Percentiles rank a stretch among this genome's conserved stretches.
These are phyloP conservation scores for Pestalotiopsis sp. DNA, from an alignment of 2,329 filamentous ascomycete genomes.

Conservation along the genomic window DNA sequence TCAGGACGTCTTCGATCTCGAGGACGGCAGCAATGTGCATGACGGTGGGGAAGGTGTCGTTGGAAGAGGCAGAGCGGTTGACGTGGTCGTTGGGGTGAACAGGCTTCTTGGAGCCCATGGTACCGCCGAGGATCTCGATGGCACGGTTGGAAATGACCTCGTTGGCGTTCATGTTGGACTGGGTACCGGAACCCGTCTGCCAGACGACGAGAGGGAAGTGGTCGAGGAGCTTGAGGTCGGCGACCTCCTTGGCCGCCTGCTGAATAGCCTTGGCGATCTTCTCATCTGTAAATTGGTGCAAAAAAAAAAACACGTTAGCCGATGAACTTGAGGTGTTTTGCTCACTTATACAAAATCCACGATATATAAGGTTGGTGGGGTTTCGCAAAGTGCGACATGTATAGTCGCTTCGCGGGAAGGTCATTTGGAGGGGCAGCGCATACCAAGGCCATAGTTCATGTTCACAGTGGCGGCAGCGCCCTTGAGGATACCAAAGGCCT, in stretches of 20 bases:
- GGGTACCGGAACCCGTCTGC: conserved; percentile 98
- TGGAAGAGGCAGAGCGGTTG: conserved; percentile 98
- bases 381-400: neutral
- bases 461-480: conserved; percentile 95
- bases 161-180: conserved; percentile 99
- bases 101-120: conserved; percentile 95
- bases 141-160: conserved; percentile 99
- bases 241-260: conserved; percentile 90
- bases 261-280: conserved; percentile 91
- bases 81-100: conserved; percentile 99
- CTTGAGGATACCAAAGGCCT: conserved; percentile 96
- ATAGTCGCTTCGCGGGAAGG: neutral
- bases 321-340: neutral
- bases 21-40: conserved; percentile 99
- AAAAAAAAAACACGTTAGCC: conserved; percentile 21
- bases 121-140: conserved; percentile 93
- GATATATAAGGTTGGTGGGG: conserved; percentile 20
- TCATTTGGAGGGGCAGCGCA: conserved; percentile 19
- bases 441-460: conserved; percentile 88
- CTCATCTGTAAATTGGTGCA: conserved; percentile 59
- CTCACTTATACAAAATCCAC: neutral
- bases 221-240: conserved; percentile 88
- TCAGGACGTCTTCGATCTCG: conserved; percentile 82
- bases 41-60: conserved; percentile 98
- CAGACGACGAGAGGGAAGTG: conserved; percentile 99